These are phyloP conservation scores for Acanthamoeba healyi DNA, from an alignment of 208 protist species.

Conservation along the genomic window DNA sequence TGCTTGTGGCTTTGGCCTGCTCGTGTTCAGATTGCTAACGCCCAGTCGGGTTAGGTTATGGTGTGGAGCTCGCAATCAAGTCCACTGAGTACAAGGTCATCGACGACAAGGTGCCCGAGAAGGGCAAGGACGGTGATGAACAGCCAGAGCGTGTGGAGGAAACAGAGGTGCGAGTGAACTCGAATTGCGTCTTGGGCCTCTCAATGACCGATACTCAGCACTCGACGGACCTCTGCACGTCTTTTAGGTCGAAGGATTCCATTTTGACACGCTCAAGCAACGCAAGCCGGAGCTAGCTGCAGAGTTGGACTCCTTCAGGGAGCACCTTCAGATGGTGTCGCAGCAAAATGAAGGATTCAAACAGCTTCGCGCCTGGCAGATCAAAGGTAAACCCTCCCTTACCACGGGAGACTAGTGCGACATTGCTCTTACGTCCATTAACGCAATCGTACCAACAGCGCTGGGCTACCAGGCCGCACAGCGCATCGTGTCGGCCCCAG, in stretches of 20 bases:
- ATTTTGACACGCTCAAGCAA: conserved; percentile 76
- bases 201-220: neutral
- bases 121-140: conserved; percentile 57
- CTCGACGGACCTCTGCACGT: neutral
- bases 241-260: conserved; percentile 78
- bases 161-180: neutral
- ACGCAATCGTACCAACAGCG: neutral
- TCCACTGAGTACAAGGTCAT: conserved; percentile 97
- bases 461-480: conserved; percentile 85
- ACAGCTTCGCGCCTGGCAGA: conserved; percentile 87
- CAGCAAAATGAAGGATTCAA: conserved; percentile 67
- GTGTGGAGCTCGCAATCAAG: conserved; percentile 96
- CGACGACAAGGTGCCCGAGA: conserved; percentile 89
- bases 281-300: conserved; percentile 80
- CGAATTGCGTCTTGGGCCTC: neutral
- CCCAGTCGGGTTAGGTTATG: conserved; percentile 97
- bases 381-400: conserved; percentile 73
- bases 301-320: conserved; percentile 80
- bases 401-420: too few relatives aligned
- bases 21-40: neutral
- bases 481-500: conserved; percentile 77
- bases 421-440: neutral
- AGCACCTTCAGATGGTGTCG: conserved; percentile 64
- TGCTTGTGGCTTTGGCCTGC: neutral
- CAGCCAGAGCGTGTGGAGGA: neutral